Percentiles rank a stretch among this genome's conserved stretches.
Evolutionary conservation across 768 basidiomycete species (phyloP).

Genomic region (Leccinum uliginosum): DNA sequence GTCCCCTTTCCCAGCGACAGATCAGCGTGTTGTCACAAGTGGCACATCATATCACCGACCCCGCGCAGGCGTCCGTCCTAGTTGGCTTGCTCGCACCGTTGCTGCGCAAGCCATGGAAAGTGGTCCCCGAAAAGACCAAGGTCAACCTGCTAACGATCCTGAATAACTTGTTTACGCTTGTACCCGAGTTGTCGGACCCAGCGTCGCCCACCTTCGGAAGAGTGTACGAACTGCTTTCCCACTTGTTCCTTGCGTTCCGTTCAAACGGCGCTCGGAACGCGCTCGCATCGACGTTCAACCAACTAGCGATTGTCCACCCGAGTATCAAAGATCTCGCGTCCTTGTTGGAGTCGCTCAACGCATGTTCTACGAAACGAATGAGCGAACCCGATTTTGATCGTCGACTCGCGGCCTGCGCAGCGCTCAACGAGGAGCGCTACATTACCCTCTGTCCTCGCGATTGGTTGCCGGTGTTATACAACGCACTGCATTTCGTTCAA

Average conservation of each 20-base stretch:
- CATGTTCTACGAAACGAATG: constrained; percentile 75
- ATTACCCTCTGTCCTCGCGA: constrained; percentile 45
- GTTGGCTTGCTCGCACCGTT: constrained; percentile 73
- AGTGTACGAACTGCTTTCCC: constrained; percentile 64
- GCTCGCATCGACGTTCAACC: constrained; percentile 62
- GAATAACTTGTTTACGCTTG: constrained; percentile 58
- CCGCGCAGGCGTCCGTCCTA: constrained; percentile 67
- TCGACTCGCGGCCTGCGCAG: constrained; percentile 70
- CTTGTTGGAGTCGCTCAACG: constrained; percentile 69
- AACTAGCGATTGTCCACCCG: constrained; percentile 37
- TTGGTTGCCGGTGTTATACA: constrained; percentile 84
- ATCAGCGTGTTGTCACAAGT: constrained; percentile 77
- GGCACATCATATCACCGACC: constrained; percentile 67
- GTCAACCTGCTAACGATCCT: constrained; percentile 72
- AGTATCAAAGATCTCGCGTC: constrained; percentile 46
- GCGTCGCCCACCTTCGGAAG: constrained; percentile 42
- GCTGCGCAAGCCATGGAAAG: constrained; percentile 68
- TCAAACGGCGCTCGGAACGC: constrained; percentile 66
- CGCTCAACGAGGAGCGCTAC: constrained; percentile 66
- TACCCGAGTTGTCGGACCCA: constrained; percentile 54
- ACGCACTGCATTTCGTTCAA: constrained; percentile 81
- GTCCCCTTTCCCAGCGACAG: constrained; percentile 74
- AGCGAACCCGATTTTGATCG: constrained; percentile 94
- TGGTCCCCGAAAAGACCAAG: constrained; percentile 85
- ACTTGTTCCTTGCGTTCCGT: constrained; percentile 73